Conservation (phyloP, 805 yeast species). For the Yarrowia sp. region DNA sequence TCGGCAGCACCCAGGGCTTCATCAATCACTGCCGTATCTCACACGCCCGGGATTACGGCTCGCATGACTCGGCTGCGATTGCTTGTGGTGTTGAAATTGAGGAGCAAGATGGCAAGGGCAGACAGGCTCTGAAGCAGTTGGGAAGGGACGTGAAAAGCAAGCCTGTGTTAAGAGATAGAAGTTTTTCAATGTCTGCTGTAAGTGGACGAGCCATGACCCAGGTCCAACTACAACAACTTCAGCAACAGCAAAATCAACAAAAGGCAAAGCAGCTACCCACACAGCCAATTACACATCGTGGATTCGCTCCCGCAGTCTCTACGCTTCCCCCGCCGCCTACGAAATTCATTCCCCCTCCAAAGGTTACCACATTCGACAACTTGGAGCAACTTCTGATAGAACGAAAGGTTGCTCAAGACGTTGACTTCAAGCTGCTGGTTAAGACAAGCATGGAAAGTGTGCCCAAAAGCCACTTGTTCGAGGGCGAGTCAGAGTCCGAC, state of each 20-base stretch:
- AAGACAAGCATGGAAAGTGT: conserved; percentile 26
- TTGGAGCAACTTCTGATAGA: not conserved
- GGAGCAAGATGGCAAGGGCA: conserved; percentile 51
- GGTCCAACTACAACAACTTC: not conserved
- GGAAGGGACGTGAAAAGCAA: not conserved
- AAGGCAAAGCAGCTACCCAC: not conserved
- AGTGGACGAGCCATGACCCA: not conserved
- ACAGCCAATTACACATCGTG: not conserved
- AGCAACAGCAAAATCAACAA: not conserved
- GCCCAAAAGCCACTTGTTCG: conserved; percentile 28
- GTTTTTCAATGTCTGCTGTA: not conserved
- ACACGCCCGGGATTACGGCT: conserved; percentile 64
- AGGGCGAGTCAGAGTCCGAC: conserved; percentile 30
- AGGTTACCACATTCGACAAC: not conserved
- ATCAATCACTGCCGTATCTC: conserved; percentile 73
- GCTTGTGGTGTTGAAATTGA: conserved; percentile 57
- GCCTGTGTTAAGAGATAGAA: not conserved
- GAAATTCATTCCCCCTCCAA: conserved; percentile 17
- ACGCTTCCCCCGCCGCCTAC: not conserved
- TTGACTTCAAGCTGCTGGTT: conserved; percentile 29
- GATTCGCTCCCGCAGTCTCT: not conserved
- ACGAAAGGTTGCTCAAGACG: conserved; percentile 10
- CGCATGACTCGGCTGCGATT: conserved; percentile 72
- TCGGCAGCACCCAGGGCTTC: conserved; percentile 77
- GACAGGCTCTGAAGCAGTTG: not conserved